Base-by-base conservation (phyloP, 2,329 filamentous ascomycete genomes). In the Dactylellina drechsleri region DNA sequence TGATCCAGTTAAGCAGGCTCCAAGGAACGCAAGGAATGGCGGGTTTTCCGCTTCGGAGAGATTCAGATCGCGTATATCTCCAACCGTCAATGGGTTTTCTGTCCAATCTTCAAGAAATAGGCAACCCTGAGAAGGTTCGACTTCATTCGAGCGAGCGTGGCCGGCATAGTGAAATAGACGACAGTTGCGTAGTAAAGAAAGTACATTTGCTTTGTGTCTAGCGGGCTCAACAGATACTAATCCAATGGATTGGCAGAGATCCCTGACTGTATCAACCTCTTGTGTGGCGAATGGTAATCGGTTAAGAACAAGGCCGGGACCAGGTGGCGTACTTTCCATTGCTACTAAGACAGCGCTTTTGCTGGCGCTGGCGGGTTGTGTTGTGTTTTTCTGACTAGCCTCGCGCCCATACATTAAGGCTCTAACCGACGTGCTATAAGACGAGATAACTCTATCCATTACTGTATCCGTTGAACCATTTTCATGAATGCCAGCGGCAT, bases 401-500 rank as follows among this genome's bases (percentile, higher is more conserved):
- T 16, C 77, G 8, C 77, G 80, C 5, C 74, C 76, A 16, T 80
- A 60, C n/a, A 81, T 76, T 0, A 83, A 36, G 1, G 80, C 75
- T 71, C 80, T 81, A 40, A 83, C 58, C 2, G n/a, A n/a, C n/a
- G n/a, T n/a, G n/a, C n/a, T n/a, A n/a, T n/a, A n/a, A n/a, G n/a
- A n/a, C n/a, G n/a, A n/a, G n/a, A n/a, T n/a, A n/a, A n/a, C n/a
- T n/a, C n/a, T n/a, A n/a, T n/a, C n/a, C n/a, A n/a, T n/a, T 0
- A 80, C 80, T 0, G 80, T 80, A 3, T 80, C 67, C 12, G n/a
- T 16, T 10, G 73, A 77, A 2, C 60, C 49, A 4, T 64, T 23
- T 0, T 23, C 6, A 59, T 83, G 80, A 28, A 77, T 57, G 10
- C 82, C 82, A 0, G 82, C 81, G 0, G 81, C 81, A 66, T 83